Conservation (phyloP, 257 asterid species). For the Solanum tarijense region DNA sequence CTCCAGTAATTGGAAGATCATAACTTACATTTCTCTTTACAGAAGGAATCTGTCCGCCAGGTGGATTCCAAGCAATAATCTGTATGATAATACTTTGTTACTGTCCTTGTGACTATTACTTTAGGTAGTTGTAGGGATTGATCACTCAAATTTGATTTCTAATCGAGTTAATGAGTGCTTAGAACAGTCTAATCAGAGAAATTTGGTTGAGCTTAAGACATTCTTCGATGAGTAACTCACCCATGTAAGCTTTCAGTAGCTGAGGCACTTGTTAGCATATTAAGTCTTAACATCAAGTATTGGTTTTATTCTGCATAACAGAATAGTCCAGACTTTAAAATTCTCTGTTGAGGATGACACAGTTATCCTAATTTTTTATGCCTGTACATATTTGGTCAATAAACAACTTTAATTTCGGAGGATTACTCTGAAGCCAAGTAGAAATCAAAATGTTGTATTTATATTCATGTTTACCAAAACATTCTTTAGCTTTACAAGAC, state of each 20-base stretch:
- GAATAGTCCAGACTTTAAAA: background rate
- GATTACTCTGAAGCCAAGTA: background rate
- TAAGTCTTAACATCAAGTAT: background rate
- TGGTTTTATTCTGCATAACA: background rate
- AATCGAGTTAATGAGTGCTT: slow-evolving; percentile 3
- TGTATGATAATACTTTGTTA: background rate
- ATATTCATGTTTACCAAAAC: background rate
- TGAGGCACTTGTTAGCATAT: background rate
- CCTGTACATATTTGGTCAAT: background rate
- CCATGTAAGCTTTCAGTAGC: background rate
- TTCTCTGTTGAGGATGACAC: background rate
- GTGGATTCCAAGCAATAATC: background rate
- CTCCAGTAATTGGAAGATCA: background rate
- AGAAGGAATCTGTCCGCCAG: background rate
- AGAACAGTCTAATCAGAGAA: background rate
- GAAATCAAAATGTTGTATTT: background rate
- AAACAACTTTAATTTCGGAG: background rate
- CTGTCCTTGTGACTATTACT: background rate
- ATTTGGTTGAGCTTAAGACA: background rate
- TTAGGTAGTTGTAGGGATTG: background rate
- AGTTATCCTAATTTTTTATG: background rate
- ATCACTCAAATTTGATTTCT: slow-evolving; percentile 3
- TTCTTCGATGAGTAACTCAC: background rate
- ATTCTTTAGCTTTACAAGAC: background rate
- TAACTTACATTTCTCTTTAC: background rate